Evolutionary conservation across 331 rosid species (phyloP).

Genomic region (Malus hybrid): DNA sequence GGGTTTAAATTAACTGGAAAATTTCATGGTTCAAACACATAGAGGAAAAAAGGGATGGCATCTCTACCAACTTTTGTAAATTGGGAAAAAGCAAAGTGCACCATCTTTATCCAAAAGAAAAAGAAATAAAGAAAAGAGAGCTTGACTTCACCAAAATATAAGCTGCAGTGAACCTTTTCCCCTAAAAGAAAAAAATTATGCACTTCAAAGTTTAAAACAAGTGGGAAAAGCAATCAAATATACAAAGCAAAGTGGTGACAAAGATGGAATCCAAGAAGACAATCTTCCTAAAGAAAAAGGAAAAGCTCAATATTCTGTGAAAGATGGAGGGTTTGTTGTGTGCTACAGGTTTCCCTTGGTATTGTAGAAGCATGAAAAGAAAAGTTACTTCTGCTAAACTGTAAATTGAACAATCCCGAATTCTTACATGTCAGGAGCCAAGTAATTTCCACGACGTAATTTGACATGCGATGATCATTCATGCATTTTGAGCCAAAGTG

Average conservation of each 20-base stretch:
- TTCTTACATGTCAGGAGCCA: no score
- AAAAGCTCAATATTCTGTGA: slow-evolving; percentile 18
- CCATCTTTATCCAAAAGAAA: slow-evolving; percentile 28
- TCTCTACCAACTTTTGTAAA: slow-evolving; percentile 32
- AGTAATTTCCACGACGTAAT: no score
- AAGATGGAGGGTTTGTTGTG: not conserved
- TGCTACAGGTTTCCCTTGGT: not conserved
- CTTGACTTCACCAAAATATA: slow-evolving; percentile 4
- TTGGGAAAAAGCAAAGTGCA: slow-evolving; percentile 34
- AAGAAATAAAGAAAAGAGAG: not conserved
- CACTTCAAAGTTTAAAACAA: slow-evolving; percentile 28
- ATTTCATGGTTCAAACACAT: not conserved
- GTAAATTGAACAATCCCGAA: no score
- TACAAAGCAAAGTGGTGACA: slow-evolving; percentile 23
- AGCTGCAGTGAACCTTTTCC: not conserved
- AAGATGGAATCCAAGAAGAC: slow-evolving; percentile 57
- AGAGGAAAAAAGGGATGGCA: slow-evolving; percentile 33
- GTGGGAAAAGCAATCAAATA: slow-evolving; percentile 9
- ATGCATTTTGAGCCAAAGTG: no score
- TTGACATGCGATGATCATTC: no score
- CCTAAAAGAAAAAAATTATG: not conserved
- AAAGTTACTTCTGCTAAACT: no score
- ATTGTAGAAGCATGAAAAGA: not conserved
- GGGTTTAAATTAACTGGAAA: not conserved
- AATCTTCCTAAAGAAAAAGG: slow-evolving; percentile 35